Conservation (phyloP, 2,329 filamentous ascomycete species). For the Triangularia verruculosa region DNA sequence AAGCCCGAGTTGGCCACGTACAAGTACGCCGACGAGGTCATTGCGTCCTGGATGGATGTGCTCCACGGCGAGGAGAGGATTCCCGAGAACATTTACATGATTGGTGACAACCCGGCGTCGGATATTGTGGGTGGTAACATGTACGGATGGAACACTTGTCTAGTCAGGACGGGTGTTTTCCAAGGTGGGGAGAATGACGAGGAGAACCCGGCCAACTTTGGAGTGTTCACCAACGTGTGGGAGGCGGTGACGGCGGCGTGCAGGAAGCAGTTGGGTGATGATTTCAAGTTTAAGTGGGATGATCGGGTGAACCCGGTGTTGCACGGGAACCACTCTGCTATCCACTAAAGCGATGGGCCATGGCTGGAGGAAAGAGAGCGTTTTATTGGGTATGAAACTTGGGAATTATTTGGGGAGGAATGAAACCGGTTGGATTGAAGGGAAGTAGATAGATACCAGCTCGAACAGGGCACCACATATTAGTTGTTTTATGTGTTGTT, state of each 20-base stretch:
- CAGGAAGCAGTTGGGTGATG: slow-evolving; percentile 66
- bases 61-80: slow-evolving; percentile 70
- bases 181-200: slow-evolving; percentile 73
- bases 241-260: slow-evolving; percentile 68
- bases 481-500: neutral
- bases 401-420: neutral
- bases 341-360: too few species aligned
- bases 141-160: slow-evolving; percentile 79
- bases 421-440: neutral
- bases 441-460: slow-evolving; percentile 11
- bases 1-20: slow-evolving; percentile 75
- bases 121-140: slow-evolving; percentile 76
- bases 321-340: slow-evolving; percentile 21
- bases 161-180: slow-evolving; percentile 76
- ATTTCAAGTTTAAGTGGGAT: slow-evolving; percentile 72
- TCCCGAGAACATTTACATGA: slow-evolving; percentile 71
- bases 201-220: slow-evolving; percentile 74
- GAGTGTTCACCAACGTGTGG: slow-evolving; percentile 70
- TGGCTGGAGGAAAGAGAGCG: too few species aligned
- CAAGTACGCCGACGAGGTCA: slow-evolving; percentile 73
- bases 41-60: slow-evolving; percentile 71
- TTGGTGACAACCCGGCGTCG: slow-evolving; percentile 71
- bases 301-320: slow-evolving; percentile 62
- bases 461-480: neutral
- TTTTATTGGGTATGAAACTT: neutral